phyloP scores from a whole-genome alignment of 2,329 filamentous ascomycete species.

The Trichoderma koningii region DNA sequence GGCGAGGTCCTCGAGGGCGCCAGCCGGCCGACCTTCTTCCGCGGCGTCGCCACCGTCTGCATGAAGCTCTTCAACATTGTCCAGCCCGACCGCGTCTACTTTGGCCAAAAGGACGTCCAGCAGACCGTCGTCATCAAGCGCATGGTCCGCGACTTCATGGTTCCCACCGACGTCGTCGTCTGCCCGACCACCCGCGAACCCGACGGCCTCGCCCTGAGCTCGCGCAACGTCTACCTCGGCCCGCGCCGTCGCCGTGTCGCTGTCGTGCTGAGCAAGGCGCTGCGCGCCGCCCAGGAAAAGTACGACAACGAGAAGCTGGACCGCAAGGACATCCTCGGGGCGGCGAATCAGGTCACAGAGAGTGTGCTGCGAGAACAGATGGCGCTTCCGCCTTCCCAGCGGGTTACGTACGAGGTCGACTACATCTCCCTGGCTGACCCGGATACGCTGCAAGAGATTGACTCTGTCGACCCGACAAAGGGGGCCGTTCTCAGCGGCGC shows the following conservation, averaged over 20 bases:
- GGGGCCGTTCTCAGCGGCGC: slow-evolving; percentile 89
- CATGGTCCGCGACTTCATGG: slow-evolving; percentile 84
- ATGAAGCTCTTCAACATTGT: slow-evolving; percentile 68
- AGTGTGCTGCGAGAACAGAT: slow-evolving; percentile 62
- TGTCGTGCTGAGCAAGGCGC: slow-evolving; percentile 68
- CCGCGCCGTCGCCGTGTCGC: slow-evolving; percentile 70
- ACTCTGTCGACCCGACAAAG: slow-evolving; percentile 64
- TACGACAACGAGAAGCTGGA: slow-evolving; percentile 58
- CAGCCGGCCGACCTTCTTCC: slow-evolving; percentile 89
- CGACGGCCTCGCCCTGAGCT: slow-evolving; percentile 88
- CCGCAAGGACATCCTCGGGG: slow-evolving; percentile 69
- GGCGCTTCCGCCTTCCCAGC: slow-evolving; percentile 57
- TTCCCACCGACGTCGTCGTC: slow-evolving; percentile 74
- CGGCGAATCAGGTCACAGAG: slow-evolving; percentile 64
- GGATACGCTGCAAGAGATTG: slow-evolving; percentile 76
- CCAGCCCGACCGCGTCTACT: slow-evolving; percentile 73
- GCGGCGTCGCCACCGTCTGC: slow-evolving; percentile 93
- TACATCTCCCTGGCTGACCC: slow-evolving; percentile 91
- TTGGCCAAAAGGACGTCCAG: slow-evolving; percentile 97
- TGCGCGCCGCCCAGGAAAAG: slow-evolving; percentile 68
- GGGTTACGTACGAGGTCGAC: slow-evolving; percentile 79
- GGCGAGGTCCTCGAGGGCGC: slow-evolving; percentile 79
- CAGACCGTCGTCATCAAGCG: slow-evolving; percentile 88
- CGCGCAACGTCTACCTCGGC: slow-evolving; percentile 90
- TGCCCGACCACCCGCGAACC: slow-evolving; percentile 72